A percentile compares a stretch with the other conserved stretches of the same genome.
Conservation (phyloP, 2,329 filamentous ascomycete species). For the Emmonsiellopsis sp. region DNA sequence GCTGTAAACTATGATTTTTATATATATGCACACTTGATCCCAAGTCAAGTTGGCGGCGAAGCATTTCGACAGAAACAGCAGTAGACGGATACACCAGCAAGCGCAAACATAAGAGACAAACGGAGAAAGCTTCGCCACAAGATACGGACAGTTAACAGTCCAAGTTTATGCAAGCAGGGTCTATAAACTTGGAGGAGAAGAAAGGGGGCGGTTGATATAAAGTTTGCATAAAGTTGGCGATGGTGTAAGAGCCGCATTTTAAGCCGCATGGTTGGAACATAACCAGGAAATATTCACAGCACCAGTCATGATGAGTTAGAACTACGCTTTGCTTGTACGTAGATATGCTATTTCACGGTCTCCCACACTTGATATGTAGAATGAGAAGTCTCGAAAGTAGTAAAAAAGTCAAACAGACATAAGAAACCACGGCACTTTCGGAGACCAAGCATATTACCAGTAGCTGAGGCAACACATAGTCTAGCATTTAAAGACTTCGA, state of each 20-base stretch:
- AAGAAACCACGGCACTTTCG: no score
- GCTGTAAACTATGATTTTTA: slow-evolving; percentile 6
- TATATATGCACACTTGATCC: slow-evolving; percentile 10
- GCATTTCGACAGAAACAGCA: not conserved
- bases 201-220: not conserved
- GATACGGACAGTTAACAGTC: not conserved
- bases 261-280: not conserved
- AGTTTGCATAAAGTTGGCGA: not conserved
- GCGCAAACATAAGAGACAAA: not conserved
- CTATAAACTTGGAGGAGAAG: not conserved
- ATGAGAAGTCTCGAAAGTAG: no score
- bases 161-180: not conserved
- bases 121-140: not conserved
- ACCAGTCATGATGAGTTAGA: no score
- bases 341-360: no score
- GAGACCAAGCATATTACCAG: no score
- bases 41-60: slow-evolving; percentile 2
- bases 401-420: no score
- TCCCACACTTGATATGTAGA: no score
- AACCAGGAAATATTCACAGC: no score
- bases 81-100: not conserved
- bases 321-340: no score
- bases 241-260: not conserved
- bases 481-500: no score
- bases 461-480: no score